A percentile compares a stretch with the other conserved stretches of the same genome.
Conservation (phyloP, 495 filamentous ascomycete genomes). For the Clohesyomyces aquaticus region DNA sequence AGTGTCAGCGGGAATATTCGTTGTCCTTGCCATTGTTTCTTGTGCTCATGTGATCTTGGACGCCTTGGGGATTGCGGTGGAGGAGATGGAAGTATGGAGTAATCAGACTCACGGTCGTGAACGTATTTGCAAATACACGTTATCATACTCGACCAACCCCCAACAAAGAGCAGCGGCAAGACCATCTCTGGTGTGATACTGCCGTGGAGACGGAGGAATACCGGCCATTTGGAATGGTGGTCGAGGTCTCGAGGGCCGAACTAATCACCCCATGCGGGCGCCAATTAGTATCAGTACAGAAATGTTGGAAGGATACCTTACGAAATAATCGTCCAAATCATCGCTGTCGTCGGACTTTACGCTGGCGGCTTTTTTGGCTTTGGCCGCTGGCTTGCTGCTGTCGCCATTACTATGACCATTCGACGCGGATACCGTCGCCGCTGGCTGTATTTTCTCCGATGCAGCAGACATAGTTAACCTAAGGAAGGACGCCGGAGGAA, state of each 20-base stretch:
- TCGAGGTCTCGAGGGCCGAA: constrained; percentile 36
- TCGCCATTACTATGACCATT: no score
- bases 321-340: not conserved
- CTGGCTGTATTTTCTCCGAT: not conserved
- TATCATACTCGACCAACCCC: constrained; percentile 69
- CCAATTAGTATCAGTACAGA: not conserved
- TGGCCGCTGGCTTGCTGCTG: not conserved
- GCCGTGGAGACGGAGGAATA: constrained; percentile 38
- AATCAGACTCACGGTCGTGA: constrained; percentile 51
- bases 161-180: constrained; percentile 69
- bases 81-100: not conserved
- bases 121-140: constrained; percentile 63
- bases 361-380: not conserved
- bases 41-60: no score
- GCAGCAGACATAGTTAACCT: no score
- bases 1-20: not conserved
- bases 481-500: no score
- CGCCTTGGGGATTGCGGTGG: not conserved
- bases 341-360: not conserved
- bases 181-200: constrained; percentile 53
- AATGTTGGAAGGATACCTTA: not conserved
- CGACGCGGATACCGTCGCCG: not conserved
- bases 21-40: no score
- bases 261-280: no score
- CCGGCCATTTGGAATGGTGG: constrained; percentile 39